phyloP scores from a whole-genome alignment of 345 rosid species.

The Eucalyptus coolabah region DNA sequence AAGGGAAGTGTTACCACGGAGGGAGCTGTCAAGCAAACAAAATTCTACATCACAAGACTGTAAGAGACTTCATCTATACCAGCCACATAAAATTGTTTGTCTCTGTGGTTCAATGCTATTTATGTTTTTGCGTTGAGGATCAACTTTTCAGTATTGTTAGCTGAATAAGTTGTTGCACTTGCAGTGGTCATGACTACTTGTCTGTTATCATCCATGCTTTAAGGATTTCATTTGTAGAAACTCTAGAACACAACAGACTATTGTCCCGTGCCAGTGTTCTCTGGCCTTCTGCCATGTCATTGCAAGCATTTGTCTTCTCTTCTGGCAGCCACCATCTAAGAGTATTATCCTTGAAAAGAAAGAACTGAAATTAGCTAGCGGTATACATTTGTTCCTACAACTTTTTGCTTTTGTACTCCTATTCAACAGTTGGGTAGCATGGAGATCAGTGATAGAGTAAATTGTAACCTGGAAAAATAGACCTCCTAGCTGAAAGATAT shows the following conservation, averaged over 20 bases:
- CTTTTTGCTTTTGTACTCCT: not conserved
- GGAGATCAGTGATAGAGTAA: not conserved
- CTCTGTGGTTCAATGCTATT: not conserved
- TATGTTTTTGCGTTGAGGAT: not conserved
- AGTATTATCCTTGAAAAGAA: not conserved
- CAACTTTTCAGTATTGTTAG: not conserved
- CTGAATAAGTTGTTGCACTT: not conserved
- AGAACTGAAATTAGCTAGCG: not conserved
- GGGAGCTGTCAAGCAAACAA: constrained; percentile 73
- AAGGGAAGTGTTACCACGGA: constrained; percentile 79
- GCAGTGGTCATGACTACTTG: not conserved
- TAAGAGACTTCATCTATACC: constrained; percentile 18
- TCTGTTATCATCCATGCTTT: not conserved
- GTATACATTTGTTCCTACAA: not conserved
- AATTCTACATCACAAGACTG: constrained; percentile 59
- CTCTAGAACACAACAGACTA: not conserved
- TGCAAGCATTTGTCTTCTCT: not conserved
- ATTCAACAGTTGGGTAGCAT: not conserved
- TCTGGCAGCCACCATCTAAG: not conserved
- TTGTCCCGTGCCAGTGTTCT: not conserved
- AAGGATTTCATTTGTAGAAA: not conserved
- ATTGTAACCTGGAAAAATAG: not conserved
- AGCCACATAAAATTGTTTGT: not conserved
- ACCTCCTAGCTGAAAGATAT: not conserved
- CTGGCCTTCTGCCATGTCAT: not conserved